Evolutionary conservation across 805 yeast species (phyloP).

Genomic region (Spencermartinsiella europaea): DNA sequence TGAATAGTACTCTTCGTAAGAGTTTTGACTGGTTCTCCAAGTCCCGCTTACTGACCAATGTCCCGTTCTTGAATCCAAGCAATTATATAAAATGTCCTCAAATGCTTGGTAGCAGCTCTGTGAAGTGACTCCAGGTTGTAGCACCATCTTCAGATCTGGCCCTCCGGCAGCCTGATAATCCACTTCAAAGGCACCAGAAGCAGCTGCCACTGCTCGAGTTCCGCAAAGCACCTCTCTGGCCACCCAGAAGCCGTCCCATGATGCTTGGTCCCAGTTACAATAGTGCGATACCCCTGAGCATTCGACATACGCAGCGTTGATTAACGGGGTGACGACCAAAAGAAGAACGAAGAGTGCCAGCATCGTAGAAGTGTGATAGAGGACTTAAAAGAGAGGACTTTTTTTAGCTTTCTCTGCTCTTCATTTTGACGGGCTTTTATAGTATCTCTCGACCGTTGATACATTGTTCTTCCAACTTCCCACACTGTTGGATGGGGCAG

Average conservation of each 20-base stretch:
- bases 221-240: background rate
- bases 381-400: no score
- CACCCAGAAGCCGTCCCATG: background rate
- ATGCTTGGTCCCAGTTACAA: background rate
- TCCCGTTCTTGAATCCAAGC: background rate
- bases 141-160: background rate
- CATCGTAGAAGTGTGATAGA: no score
- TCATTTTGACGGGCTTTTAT: no score
- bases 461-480: no score
- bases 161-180: background rate
- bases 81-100: background rate
- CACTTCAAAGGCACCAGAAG: background rate
- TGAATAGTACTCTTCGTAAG: background rate
- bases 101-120: background rate
- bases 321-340: no score
- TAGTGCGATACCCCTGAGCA: background rate
- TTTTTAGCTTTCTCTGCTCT: no score
- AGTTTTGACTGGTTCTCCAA: background rate
- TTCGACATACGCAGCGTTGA: background rate
- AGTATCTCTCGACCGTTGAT: no score
- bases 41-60: background rate
- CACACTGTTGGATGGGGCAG: no score
- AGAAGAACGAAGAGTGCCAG: no score
- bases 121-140: background rate
- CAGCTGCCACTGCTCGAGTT: background rate